Conservation (phyloP, 805 yeast species). For the Kluyveromyces siamensis region DNA sequence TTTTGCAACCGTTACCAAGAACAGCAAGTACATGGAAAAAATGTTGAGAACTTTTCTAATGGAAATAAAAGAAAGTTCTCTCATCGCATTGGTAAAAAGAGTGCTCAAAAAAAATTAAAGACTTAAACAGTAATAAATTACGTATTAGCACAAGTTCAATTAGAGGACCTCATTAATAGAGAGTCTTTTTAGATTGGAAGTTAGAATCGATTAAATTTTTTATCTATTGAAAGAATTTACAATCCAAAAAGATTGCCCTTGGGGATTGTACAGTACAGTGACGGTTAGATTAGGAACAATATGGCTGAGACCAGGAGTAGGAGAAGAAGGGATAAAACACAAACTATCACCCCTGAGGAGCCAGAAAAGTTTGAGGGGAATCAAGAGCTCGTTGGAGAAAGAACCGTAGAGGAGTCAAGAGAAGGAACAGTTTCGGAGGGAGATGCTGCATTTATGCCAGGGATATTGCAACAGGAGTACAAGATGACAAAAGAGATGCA, state of each 20-base stretch:
- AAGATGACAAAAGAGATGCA: background rate
- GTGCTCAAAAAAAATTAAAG: no score
- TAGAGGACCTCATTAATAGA: no score
- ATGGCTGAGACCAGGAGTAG: background rate
- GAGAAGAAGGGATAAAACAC: background rate
- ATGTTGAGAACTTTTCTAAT: background rate
- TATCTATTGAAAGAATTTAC: no score
- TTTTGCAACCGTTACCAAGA: background rate
- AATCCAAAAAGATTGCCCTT: background rate
- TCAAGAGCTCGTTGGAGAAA: background rate
- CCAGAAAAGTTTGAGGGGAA: slow-evolving; percentile 1
- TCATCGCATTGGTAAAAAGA: background rate
- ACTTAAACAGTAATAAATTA: no score
- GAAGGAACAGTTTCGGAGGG: background rate
- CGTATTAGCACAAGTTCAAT: no score
- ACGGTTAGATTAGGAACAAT: background rate
- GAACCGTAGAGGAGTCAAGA: background rate
- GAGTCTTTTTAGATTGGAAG: no score
- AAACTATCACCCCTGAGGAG: slow-evolving; percentile 7
- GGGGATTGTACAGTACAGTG: background rate
- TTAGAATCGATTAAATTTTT: no score
- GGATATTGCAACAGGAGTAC: background rate
- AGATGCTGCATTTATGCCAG: background rate
- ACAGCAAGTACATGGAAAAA: background rate
- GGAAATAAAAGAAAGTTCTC: background rate